These are phyloP conservation scores for Nannochloropsis salina DNA, from an alignment of 108 stramenopile species.

Conservation along the genomic window DNA sequence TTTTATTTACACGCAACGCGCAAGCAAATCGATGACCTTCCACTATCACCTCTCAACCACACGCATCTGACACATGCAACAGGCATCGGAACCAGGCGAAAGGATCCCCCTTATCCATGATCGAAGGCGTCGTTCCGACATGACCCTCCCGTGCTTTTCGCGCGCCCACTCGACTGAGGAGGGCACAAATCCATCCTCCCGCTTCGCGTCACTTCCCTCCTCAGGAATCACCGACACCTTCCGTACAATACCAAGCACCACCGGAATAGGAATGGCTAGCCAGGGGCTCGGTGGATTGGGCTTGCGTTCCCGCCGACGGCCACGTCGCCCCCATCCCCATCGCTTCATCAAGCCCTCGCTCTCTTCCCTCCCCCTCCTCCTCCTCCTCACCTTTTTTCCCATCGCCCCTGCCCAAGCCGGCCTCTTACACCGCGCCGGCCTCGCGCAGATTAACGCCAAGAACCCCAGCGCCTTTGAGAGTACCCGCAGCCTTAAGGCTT, in stretches of 20 bases:
- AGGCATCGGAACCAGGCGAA: no score
- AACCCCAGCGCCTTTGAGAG: neutral
- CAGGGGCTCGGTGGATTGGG: neutral
- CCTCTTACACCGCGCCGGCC: neutral
- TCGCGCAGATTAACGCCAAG: neutral
- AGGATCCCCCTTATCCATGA: no score
- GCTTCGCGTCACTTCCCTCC: neutral
- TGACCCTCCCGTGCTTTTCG: neutral
- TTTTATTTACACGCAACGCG: no score
- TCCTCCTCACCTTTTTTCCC: neutral
- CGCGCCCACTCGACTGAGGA: neutral
- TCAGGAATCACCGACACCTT: neutral
- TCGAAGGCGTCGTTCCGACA: no score
- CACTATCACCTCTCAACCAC: no score
- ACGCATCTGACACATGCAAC: no score
- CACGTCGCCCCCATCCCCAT: neutral
- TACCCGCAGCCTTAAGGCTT: neutral
- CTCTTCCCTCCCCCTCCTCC: neutral
- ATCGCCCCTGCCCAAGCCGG: neutral
- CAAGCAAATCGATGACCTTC: no score
- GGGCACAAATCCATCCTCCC: neutral
- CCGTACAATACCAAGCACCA: neutral
- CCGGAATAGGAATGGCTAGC: neutral
- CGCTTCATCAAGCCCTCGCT: neutral
- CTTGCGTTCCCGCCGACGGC: no score